Percentiles rank a stretch among this genome's conserved stretches.
Conservation (phyloP, 169 alveolate genomes). For the Eimeria sp. region DNA sequence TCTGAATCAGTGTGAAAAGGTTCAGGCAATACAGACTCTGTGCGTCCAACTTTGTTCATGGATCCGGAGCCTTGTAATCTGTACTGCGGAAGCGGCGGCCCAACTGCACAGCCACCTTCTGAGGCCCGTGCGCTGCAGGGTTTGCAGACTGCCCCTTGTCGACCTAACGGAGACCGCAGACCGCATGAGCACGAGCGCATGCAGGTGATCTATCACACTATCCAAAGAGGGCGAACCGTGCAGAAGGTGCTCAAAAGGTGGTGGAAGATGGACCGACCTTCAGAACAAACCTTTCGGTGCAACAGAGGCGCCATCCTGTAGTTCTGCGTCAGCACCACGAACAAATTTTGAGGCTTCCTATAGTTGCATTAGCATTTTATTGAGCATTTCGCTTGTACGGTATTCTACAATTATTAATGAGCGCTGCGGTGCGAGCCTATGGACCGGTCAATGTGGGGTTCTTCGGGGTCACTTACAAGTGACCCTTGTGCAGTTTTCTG, state of each 20-base stretch:
- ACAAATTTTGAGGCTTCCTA: background rate
- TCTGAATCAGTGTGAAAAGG: background rate
- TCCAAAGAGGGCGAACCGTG: background rate
- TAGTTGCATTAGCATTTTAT: background rate
- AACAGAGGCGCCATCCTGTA: background rate
- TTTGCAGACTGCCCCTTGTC: background rate
- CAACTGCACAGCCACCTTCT: constrained; percentile 22
- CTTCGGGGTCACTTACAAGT: constrained; percentile 7
- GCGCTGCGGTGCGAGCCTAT: background rate
- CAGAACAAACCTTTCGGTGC: background rate
- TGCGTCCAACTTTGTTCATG: constrained; percentile 4
- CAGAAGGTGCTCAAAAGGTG: background rate
- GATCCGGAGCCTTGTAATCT: background rate
- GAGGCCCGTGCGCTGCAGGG: constrained; percentile 42
- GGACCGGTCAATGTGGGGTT: constrained; percentile 35
- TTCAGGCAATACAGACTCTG: background rate
- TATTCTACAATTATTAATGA: background rate
- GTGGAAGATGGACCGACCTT: background rate
- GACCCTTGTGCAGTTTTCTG: background rate
- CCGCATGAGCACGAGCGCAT: background rate
- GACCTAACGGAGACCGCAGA: background rate
- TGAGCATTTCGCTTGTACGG: background rate
- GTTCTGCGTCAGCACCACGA: background rate
- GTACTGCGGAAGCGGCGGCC: constrained; percentile 57
- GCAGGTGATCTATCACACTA: background rate